Conservation (phyloP, 805 yeast genomes). For the Kuraishia borneana region DNA sequence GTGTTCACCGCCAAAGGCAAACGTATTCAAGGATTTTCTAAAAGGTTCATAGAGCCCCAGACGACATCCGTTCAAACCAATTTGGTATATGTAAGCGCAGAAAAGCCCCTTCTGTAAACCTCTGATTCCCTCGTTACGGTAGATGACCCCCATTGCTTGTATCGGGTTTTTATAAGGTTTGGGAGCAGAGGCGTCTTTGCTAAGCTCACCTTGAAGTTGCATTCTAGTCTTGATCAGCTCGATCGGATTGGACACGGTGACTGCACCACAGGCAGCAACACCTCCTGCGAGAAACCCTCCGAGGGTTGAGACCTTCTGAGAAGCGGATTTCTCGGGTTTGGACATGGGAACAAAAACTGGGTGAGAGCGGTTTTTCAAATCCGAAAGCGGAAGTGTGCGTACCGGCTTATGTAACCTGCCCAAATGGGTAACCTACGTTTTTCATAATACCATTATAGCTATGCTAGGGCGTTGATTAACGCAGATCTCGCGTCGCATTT, state of each 20-base stretch:
- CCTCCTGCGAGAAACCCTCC: conserved; percentile 91
- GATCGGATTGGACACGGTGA: conserved; percentile 91
- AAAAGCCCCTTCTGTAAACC: conserved; percentile 86
- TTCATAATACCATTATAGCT: neutral
- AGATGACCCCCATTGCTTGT: conserved; percentile 71
- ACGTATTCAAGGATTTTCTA: conserved; percentile 45
- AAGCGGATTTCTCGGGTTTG: conserved; percentile 31
- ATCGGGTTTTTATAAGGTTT: conserved; percentile 66
- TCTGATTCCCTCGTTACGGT: conserved; percentile 69
- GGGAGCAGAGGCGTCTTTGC: conserved; percentile 34
- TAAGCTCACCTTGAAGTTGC: conserved; percentile 93
- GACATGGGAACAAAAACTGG: neutral
- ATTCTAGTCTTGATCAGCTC: conserved; percentile 91
- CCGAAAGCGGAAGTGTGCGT: no score
- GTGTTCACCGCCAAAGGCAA: conserved; percentile 40
- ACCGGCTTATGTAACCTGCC: no score
- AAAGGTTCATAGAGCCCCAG: conserved; percentile 90
- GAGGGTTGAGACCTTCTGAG: conserved; percentile 48
- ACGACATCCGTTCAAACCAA: conserved; percentile 89
- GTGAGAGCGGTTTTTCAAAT: no score
- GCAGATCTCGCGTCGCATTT: neutral
- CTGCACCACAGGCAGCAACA: conserved; percentile 95
- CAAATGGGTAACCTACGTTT: neutral
- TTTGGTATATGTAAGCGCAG: conserved; percentile 85
- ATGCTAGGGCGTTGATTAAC: neutral